These are phyloP conservation scores for Scenedesmus sp. DNA, from an alignment of 163 green algal genomes.

Conservation along the genomic window DNA sequence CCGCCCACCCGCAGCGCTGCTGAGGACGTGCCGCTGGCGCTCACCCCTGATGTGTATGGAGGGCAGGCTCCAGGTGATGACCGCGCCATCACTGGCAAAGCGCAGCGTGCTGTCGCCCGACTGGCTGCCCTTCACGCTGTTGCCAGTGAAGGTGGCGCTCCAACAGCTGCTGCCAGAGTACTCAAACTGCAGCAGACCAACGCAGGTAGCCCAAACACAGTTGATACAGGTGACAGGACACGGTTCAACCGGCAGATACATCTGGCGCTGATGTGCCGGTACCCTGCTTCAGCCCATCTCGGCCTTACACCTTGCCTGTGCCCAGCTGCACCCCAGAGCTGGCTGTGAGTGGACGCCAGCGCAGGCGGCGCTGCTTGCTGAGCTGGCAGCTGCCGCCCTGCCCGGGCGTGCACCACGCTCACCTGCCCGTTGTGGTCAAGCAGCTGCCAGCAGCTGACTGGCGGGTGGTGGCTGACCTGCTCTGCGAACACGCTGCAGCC, in stretches of 20 bases:
- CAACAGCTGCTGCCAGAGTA: conserved; percentile 50
- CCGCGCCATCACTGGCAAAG: conserved; percentile 29
- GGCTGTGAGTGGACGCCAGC: too few species aligned
- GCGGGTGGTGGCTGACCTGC: conserved; percentile 90
- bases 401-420: not conserved
- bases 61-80: conserved; percentile 46
- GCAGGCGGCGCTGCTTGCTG: not conserved
- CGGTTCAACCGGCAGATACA: too few species aligned
- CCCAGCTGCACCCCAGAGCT: not conserved
- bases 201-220: too few species aligned
- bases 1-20: too few species aligned
- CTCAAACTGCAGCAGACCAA: conserved; percentile 29
- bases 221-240: too few species aligned
- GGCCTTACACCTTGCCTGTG: not conserved
- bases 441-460: conserved; percentile 65
- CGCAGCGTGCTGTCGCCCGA: not conserved
- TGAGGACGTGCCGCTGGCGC: not conserved
- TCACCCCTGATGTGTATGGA: conserved; percentile 34
- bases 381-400: not conserved
- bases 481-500: conserved; percentile 83
- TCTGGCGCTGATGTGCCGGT: too few species aligned
- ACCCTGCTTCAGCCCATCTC: not conserved
- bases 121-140: conserved; percentile 54
- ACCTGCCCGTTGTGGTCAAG: conserved; percentile 20
- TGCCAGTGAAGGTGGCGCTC: conserved; percentile 45